Conservation (phyloP, 129 eudicot genomes). For the Oenanthe sinensis region DNA sequence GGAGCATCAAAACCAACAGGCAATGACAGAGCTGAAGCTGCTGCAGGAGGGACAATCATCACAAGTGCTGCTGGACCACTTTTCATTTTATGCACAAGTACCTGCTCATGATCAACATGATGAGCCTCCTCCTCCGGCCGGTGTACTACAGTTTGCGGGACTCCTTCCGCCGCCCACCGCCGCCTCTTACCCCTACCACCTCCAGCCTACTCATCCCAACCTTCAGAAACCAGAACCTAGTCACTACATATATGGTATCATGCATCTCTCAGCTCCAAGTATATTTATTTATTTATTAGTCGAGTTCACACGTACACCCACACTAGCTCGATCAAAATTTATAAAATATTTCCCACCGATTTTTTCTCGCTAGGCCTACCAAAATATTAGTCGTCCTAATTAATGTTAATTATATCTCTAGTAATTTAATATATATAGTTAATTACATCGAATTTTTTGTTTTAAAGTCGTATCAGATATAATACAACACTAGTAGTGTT, state of each 20-base stretch:
- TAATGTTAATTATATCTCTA: too few relatives aligned
- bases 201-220: slow-evolving; percentile 66
- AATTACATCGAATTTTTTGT: too few relatives aligned
- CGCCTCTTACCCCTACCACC: slow-evolving; percentile 36
- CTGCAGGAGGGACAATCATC: slow-evolving; percentile 33
- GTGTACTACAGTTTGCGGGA: slow-evolving; percentile 37
- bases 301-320: too few relatives aligned
- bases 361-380: too few relatives aligned
- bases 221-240: slow-evolving; percentile 43
- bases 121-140: slow-evolving; percentile 11
- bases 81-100: slow-evolving; percentile 47
- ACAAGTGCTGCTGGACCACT: slow-evolving; percentile 33
- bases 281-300: too few relatives aligned
- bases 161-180: slow-evolving; percentile 10
- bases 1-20: slow-evolving; percentile 32
- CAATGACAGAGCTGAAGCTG: slow-evolving; percentile 53
- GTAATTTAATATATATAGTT: too few relatives aligned
- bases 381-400: too few relatives aligned
- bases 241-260: slow-evolving; percentile 10
- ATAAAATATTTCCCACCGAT: too few relatives aligned
- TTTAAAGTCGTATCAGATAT: too few relatives aligned
- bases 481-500: not conserved
- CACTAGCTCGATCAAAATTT: too few relatives aligned
- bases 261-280: not conserved
- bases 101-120: slow-evolving; percentile 19